Evolutionary conservation across 148 eudicot genomes (phyloP).

Genomic region (Hydrangea macrophylla): DNA sequence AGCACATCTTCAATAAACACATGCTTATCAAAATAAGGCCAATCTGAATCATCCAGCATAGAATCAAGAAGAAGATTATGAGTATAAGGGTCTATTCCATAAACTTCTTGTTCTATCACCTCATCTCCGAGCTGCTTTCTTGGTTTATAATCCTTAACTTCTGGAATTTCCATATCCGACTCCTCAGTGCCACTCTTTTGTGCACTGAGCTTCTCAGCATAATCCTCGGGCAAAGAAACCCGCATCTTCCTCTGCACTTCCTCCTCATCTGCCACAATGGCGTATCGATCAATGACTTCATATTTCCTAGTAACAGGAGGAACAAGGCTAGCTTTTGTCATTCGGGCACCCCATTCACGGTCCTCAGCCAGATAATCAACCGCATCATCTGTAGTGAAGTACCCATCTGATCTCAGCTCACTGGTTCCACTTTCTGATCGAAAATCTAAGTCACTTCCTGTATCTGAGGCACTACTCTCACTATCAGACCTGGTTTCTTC

Average conservation of each 20-base stretch:
- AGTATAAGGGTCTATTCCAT: slow-evolving; percentile 95
- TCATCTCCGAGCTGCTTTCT: slow-evolving; percentile 86
- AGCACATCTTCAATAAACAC: slow-evolving; percentile 82
- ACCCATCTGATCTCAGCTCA: slow-evolving; percentile 47
- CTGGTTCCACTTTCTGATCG: slow-evolving; percentile 44
- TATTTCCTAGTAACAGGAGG: slow-evolving; percentile 98
- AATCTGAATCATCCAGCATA: slow-evolving; percentile 76
- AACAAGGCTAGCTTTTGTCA: slow-evolving; percentile 97
- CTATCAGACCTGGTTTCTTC: slow-evolving; percentile 59
- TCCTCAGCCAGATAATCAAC: slow-evolving; percentile 69
- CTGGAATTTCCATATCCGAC: slow-evolving; percentile 96
- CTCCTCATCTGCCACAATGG: slow-evolving; percentile 82
- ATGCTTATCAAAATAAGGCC: slow-evolving; percentile 76
- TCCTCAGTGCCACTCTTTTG: slow-evolving; percentile 88
- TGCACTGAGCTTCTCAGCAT: slow-evolving; percentile 68
- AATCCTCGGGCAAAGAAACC: slow-evolving; percentile 86
- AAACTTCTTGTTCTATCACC: slow-evolving; percentile 97
- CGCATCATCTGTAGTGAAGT: slow-evolving; percentile 49
- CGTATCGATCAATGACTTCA: slow-evolving; percentile 79
- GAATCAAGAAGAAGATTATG: slow-evolving; percentile 97
- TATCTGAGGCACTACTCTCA: slow-evolving; percentile 57
- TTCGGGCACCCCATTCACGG: slow-evolving; percentile 99
- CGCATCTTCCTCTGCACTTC: slow-evolving; percentile 88
- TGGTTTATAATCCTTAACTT: slow-evolving; percentile 88
- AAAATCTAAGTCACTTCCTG: slow-evolving; percentile 67